Evolutionary conservation across 305 asterid genomes (phyloP).

Genomic region (Rubia occidens): DNA sequence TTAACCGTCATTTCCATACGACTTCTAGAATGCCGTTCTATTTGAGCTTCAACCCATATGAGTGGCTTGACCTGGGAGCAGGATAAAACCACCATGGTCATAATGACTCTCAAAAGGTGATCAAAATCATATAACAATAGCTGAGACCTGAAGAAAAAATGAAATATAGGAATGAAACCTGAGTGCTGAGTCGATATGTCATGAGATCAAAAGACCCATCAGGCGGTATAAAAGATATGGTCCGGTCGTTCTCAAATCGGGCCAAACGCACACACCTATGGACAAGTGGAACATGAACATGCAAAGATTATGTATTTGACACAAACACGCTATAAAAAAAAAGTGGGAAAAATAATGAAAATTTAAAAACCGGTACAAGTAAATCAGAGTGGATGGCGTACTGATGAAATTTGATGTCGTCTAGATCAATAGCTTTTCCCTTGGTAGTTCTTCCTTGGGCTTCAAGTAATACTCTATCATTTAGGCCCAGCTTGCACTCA

Average conservation of each 20-base stretch:
- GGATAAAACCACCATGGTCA: background rate
- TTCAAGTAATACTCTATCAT: conserved; percentile 84
- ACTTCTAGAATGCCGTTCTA: conserved; percentile 89
- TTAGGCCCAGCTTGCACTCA: conserved; percentile 96
- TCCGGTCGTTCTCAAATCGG: conserved; percentile 85
- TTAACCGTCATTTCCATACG: conserved; percentile 80
- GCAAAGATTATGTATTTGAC: background rate
- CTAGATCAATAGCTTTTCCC: conserved; percentile 95
- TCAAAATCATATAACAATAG: background rate
- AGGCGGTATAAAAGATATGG: conserved; percentile 94
- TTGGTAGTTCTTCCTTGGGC: conserved; percentile 89
- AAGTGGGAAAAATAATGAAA: background rate
- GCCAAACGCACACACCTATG: conserved; percentile 93
- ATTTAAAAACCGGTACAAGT: background rate
- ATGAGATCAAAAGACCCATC: conserved; percentile 97
- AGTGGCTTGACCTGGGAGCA: conserved; percentile 85
- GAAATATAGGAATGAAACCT: conserved; percentile 39
- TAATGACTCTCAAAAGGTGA: background rate
- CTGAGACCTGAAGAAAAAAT: background rate
- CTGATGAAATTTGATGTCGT: conserved; percentile 98
- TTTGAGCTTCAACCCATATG: conserved; percentile 98
- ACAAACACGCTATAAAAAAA: background rate
- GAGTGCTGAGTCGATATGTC: conserved; percentile 97
- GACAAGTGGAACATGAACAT: conserved; percentile 10
- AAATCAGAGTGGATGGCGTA: conserved; percentile 28